These are phyloP conservation scores for Verbascum thapsus DNA, from an alignment of 257 asterid genomes.

Conservation along the genomic window DNA sequence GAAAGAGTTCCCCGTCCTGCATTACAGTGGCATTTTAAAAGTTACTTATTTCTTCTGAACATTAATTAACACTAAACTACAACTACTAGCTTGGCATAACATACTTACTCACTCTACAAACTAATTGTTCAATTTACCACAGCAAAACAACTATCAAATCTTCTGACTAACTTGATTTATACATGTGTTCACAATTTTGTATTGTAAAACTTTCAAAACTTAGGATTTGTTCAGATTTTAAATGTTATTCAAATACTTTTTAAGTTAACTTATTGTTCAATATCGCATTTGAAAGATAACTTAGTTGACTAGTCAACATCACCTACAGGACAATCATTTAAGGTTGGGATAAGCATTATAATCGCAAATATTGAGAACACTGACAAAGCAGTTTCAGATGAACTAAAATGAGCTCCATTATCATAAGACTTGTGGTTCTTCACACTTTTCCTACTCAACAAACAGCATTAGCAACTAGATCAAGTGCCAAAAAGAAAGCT, in stretches of 20 bases:
- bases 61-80: neutral
- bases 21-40: conserved; percentile 32
- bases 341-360: conserved; percentile 1
- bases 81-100: neutral
- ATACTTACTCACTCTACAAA: neutral
- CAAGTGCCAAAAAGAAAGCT: conserved; percentile 15
- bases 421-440: conserved; percentile 19
- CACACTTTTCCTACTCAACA: conserved; percentile 2
- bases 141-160: neutral
- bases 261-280: neutral
- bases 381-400: conserved; percentile 8
- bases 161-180: conserved; percentile 5
- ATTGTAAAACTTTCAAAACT: conserved; percentile 11
- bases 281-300: conserved; percentile 20
- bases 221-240: conserved; percentile 1
- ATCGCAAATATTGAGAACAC: conserved; percentile 9
- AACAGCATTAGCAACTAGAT: neutral
- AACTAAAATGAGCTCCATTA: conserved; percentile 23
- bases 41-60: conserved; percentile 15
- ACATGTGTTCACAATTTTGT: conserved; percentile 7
- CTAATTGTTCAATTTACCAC: neutral
- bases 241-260: conserved; percentile 12
- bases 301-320: conserved; percentile 9
- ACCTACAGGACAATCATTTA: no score
- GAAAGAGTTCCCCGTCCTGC: conserved; percentile 86